These are phyloP conservation scores for Aphanoascus verrucosus DNA, from an alignment of 2,329 filamentous ascomycete species.

Conservation along the genomic window DNA sequence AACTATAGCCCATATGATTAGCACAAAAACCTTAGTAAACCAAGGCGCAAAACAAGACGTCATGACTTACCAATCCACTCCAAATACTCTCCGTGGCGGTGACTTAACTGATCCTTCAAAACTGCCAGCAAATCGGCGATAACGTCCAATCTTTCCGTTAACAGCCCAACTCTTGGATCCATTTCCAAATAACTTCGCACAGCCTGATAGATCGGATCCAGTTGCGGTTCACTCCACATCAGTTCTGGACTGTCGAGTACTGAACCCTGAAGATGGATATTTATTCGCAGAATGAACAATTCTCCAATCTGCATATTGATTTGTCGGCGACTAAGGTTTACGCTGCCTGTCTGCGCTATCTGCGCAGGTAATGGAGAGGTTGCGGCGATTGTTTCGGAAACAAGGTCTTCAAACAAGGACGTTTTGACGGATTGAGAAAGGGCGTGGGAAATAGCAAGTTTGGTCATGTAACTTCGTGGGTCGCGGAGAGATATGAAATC, in stretches of 20 bases:
- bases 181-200: constrained; percentile 94
- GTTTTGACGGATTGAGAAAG: constrained; percentile 96
- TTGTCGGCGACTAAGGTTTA: constrained; percentile 72
- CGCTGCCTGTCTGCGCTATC: constrained; percentile 85
- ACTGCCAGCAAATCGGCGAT: constrained; percentile 89
- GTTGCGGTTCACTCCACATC: constrained; percentile 95
- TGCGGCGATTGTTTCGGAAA: constrained; percentile 83
- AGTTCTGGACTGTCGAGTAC: constrained; percentile 94
- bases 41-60: neutral
- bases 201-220: constrained; percentile 92
- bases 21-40: neutral
- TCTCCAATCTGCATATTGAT: constrained; percentile 99
- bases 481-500: constrained; percentile 94
- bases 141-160: constrained; percentile 84
- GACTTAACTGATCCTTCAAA: constrained; percentile 87
- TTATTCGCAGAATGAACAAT: constrained; percentile 93
- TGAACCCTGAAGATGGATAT: constrained; percentile 93
- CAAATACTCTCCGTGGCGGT: constrained; percentile 79
- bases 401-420: constrained; percentile 88
- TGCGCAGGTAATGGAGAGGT: constrained; percentile 89
- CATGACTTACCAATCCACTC: constrained; percentile 72
- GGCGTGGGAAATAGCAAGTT: constrained; percentile 90
- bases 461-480: constrained; percentile 96
- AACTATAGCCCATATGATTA: constrained; percentile 42
- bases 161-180: constrained; percentile 81